Evolutionary conservation across 805 yeast species (phyloP).

Genomic region (Starmerella vaccinii): DNA sequence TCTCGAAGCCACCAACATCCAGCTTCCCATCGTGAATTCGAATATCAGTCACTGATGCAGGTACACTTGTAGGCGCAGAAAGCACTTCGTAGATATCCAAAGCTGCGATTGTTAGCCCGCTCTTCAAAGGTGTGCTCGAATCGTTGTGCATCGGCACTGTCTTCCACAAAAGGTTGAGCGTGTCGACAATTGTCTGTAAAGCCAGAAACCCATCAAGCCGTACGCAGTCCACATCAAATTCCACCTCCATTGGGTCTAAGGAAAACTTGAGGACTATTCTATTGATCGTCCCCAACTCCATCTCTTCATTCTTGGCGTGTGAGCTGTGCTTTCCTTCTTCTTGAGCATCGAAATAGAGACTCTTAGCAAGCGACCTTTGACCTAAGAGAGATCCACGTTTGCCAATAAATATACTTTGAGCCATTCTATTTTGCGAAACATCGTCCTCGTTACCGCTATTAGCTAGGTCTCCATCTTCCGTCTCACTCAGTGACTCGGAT

Average conservation of each 20-base stretch:
- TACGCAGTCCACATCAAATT: constrained; percentile 5
- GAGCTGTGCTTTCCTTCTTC: background rate
- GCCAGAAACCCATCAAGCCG: constrained; percentile 11
- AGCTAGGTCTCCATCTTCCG: background rate
- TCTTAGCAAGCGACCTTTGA: constrained; percentile 1
- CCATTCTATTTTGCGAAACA: background rate
- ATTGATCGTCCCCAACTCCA: constrained; percentile 12
- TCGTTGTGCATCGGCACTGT: background rate
- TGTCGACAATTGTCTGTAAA: constrained; percentile 5
- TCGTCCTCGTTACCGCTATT: background rate
- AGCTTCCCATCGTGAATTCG: background rate
- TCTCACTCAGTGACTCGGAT: background rate
- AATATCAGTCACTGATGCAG: background rate
- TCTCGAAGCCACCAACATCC: background rate
- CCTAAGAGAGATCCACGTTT: background rate
- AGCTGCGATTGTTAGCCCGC: background rate
- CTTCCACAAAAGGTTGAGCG: background rate
- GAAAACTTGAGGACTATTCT: constrained; percentile 7
- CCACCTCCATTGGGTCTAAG: constrained; percentile 6
- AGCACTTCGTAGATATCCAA: constrained; percentile 12
- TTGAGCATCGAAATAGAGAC: constrained; percentile 17
- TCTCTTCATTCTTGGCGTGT: background rate
- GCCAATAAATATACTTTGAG: background rate
- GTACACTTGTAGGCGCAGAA: background rate
- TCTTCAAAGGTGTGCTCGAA: background rate